These are phyloP conservation scores for Solanum habrochaites DNA, from an alignment of 257 asterid genomes.

Conservation along the genomic window DNA sequence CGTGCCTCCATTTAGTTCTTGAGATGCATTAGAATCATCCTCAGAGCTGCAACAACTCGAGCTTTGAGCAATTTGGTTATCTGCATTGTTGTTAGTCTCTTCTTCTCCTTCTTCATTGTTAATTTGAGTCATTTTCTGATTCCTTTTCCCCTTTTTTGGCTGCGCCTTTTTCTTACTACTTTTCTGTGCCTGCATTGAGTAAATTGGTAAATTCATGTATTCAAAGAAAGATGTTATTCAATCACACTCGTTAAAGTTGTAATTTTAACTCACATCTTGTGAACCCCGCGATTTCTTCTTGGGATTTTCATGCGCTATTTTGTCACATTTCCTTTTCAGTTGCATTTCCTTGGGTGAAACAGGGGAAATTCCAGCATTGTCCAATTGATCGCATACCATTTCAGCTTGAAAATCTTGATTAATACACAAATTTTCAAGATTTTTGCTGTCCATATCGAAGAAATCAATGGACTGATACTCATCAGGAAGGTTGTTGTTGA, in stretches of 20 bases:
- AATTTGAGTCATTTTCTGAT: conserved; percentile 18
- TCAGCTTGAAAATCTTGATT: conserved; percentile 6
- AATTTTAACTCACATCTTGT: conserved; percentile 32
- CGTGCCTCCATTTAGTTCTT: conserved; percentile 25
- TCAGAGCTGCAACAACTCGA: conserved; percentile 39
- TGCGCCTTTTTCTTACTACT: conserved; percentile 7
- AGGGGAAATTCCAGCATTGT: background rate
- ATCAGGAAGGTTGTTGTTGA: background rate
- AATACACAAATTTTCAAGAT: background rate
- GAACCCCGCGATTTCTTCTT: conserved; percentile 42
- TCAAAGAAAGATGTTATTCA: background rate
- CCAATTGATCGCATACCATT: conserved; percentile 1
- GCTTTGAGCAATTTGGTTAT: conserved; percentile 18
- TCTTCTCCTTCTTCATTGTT: conserved; percentile 34
- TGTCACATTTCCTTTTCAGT: conserved; percentile 31
- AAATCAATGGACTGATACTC: conserved; percentile 14
- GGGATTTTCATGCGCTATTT: conserved; percentile 7
- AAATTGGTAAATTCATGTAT: background rate
- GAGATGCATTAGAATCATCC: conserved; percentile 37
- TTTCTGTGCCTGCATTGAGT: conserved; percentile 23
- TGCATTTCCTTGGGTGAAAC: conserved; percentile 16
- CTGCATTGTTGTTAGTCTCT: conserved; percentile 9
- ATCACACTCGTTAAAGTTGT: background rate
- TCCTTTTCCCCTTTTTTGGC: conserved; percentile 33
- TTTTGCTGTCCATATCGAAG: conserved; percentile 10